Evolutionary conservation across 352 stramenopile genomes (phyloP).

Genomic region (Pythium aphanidermatum): DNA sequence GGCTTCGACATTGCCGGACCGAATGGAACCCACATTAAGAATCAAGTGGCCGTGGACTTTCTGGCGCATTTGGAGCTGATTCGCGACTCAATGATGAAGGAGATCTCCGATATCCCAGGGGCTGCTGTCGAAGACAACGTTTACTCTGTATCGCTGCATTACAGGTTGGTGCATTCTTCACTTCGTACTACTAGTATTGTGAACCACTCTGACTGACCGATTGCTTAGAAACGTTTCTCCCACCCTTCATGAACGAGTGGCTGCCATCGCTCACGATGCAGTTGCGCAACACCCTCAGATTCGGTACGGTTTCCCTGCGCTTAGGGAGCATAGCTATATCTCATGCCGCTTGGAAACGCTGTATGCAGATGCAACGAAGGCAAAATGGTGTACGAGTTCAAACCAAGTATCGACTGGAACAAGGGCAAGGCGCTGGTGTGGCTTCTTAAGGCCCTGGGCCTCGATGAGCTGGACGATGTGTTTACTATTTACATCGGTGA

Average conservation of each 20-base stretch:
- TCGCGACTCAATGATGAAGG: constrained; percentile 35
- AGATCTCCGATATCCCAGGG: constrained; percentile 45
- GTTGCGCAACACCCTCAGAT: constrained; percentile 51
- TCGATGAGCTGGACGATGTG: constrained; percentile 68
- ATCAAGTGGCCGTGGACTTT: constrained; percentile 77
- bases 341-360: not conserved
- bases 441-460: constrained; percentile 67
- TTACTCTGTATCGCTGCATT: constrained; percentile 87
- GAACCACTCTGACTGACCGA: not conserved
- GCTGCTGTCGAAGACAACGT: constrained; percentile 87
- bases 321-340: not conserved
- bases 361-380: constrained; percentile 57
- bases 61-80: constrained; percentile 54
- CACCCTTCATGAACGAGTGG: constrained; percentile 29
- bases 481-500: constrained; percentile 92
- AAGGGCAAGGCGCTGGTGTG: constrained; percentile 88
- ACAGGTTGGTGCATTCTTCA: constrained; percentile 37
- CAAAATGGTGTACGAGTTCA: constrained; percentile 90
- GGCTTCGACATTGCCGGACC: constrained; percentile 87
- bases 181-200: no score
- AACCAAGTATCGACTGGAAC: constrained; percentile 90
- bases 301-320: constrained; percentile 32
- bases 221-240: constrained; percentile 51
- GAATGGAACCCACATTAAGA: constrained; percentile 73
- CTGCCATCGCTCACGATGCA: constrained; percentile 31